These are phyloP conservation scores for barley (Hordeum vulgare) DNA, from an alignment of 176 grass and related monocot species.

Conservation along the genomic window DNA sequence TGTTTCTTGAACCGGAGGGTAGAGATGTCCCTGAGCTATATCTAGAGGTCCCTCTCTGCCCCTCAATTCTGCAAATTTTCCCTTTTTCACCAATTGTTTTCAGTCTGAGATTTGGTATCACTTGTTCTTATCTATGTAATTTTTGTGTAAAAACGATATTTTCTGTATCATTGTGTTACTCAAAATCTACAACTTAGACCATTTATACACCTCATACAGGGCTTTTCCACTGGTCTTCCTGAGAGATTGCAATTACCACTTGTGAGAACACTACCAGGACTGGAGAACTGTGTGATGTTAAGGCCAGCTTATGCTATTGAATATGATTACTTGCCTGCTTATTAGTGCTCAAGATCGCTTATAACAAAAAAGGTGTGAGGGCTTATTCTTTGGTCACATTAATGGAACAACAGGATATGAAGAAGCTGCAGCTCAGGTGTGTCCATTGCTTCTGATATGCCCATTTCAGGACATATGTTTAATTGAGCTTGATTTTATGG, in stretches of 20 bases:
- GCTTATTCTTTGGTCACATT: conserved; percentile 97
- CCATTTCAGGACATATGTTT: conserved; percentile 1
- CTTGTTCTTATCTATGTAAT: neutral
- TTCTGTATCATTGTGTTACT: neutral
- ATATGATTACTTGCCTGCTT: conserved; percentile 90
- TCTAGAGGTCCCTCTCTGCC: conserved; percentile 60
- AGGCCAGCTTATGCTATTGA: conserved; percentile 95
- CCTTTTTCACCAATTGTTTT: too few relatives aligned
- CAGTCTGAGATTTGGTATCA: too few relatives aligned
- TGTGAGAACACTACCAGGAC: conserved; percentile 82
- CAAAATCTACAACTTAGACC: neutral
- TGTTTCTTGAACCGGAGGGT: conserved; percentile 98
- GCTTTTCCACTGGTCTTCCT: conserved; percentile 93
- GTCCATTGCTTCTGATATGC: conserved; percentile 18
- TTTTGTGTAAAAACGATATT: conserved; percentile 3
- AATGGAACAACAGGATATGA: conserved; percentile 99
- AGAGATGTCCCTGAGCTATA: conserved; percentile 94
- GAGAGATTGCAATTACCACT: conserved; percentile 81
- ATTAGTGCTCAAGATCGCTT: conserved; percentile 98
- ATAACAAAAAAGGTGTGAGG: conserved; percentile 92
- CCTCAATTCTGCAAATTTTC: too few relatives aligned
- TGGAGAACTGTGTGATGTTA: conserved; percentile 95
- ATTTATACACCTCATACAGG: conserved; percentile 41
- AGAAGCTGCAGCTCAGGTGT: conserved; percentile 94
- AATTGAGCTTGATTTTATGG: conserved; percentile 1